Evolutionary conservation across 2,329 filamentous ascomycete species (phyloP).

Genomic region (Balansia obtecta): DNA sequence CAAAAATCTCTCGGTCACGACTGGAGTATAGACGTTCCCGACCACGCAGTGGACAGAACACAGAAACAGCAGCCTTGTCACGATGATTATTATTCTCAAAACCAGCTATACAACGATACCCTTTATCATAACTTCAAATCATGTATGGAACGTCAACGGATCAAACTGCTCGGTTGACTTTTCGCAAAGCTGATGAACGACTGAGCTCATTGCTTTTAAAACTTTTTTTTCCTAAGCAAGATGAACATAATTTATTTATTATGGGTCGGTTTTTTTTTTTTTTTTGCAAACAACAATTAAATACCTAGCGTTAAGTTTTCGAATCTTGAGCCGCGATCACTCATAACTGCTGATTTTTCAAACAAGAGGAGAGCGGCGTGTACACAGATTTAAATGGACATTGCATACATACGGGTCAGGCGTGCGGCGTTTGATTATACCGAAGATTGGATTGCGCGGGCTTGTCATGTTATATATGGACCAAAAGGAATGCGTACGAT

Average conservation of each 20-base stretch:
- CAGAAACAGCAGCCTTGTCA: background rate
- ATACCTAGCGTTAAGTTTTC: background rate
- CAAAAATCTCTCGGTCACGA: constrained; percentile 17
- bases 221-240: background rate
- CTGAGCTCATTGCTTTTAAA: background rate
- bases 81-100: background rate
- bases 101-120: background rate
- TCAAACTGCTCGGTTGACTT: background rate
- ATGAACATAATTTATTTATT: background rate
- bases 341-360: too few relatives aligned
- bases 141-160: background rate
- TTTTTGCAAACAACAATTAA: background rate
- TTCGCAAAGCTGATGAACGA: background rate
- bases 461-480: background rate
- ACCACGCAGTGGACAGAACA: background rate
- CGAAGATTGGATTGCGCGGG: background rate
- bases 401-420: background rate
- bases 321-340: background rate
- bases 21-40: constrained; percentile 4
- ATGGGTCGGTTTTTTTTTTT: background rate
- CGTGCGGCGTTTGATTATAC: background rate
- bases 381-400: background rate
- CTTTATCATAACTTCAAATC: background rate
- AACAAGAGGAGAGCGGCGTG: background rate
- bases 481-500: background rate